A percentile compares a stretch with the other conserved stretches of the same genome.
Evolutionary conservation across 2,329 filamentous ascomycete genomes (phyloP).

Genomic region (Claviceps citrina): DNA sequence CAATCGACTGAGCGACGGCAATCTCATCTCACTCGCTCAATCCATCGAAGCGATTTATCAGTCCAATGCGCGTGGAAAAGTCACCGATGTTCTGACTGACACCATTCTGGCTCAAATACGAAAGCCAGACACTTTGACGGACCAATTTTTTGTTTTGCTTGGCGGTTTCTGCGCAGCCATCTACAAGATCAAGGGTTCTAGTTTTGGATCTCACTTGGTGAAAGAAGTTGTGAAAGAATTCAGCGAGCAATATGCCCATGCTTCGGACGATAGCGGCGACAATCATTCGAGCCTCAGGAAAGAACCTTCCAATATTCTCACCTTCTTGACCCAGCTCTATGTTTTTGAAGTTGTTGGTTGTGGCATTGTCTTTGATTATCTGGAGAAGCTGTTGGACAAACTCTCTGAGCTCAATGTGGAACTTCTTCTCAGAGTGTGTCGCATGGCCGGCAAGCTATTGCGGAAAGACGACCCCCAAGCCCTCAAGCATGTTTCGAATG

Average conservation of each 20-base stretch:
- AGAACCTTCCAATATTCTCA: slow-evolving; percentile 54
- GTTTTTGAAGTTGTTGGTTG: slow-evolving; percentile 78
- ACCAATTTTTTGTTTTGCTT: slow-evolving; percentile 81
- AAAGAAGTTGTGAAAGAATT: slow-evolving; percentile 66
- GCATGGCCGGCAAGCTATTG: slow-evolving; percentile 65
- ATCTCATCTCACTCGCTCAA: slow-evolving; percentile 66
- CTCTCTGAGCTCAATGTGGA: slow-evolving; percentile 81
- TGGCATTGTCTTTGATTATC: slow-evolving; percentile 78
- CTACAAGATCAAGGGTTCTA: slow-evolving; percentile 74
- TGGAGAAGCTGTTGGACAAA: slow-evolving; percentile 58
- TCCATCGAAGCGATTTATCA: slow-evolving; percentile 75
- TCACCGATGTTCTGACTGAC: slow-evolving; percentile 66
- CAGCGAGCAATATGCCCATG: slow-evolving; percentile 43
- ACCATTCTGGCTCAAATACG: slow-evolving; percentile 65
- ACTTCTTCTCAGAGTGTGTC: slow-evolving; percentile 68
- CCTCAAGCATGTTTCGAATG: slow-evolving; percentile 72
- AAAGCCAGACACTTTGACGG: slow-evolving; percentile 62
- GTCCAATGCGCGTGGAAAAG: slow-evolving; percentile 70
- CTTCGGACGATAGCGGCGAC: slow-evolving; percentile 20
- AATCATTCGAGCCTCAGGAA: slow-evolving; percentile 25
- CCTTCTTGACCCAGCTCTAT: slow-evolving; percentile 74
- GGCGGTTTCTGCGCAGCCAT: slow-evolving; percentile 79
- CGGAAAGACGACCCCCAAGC: slow-evolving; percentile 78
- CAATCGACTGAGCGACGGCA: slow-evolving; percentile 86
- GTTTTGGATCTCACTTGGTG: slow-evolving; percentile 77